These are phyloP conservation scores for Triglochin maritima DNA, from an alignment of 106 monocot genomes.

Conservation along the genomic window DNA sequence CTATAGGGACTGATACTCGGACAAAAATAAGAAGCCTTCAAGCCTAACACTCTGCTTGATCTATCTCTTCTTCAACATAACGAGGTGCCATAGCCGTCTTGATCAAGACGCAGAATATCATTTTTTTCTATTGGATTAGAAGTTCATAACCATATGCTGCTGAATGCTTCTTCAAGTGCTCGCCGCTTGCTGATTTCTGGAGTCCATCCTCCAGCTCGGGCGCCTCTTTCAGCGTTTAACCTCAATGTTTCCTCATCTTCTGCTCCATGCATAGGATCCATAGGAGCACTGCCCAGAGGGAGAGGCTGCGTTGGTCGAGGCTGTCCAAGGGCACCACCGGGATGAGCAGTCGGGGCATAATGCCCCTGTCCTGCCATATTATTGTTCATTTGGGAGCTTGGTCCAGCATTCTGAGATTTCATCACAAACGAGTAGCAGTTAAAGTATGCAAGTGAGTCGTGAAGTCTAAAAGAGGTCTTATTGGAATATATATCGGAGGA, in stretches of 20 bases:
- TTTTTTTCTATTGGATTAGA: not conserved
- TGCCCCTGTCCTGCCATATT: constrained; percentile 34
- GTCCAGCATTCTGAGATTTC: constrained; percentile 6
- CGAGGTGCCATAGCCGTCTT: too few species aligned
- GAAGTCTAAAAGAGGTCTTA: not conserved
- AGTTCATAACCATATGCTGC: constrained; percentile 60
- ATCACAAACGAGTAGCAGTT: not conserved
- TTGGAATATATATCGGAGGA: not conserved
- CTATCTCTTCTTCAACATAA: too few species aligned
- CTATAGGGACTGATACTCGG: too few species aligned
- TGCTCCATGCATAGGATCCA: constrained; percentile 28
- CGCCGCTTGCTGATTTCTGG: constrained; percentile 52
- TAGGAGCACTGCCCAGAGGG: constrained; percentile 18
- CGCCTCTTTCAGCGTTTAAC: constrained; percentile 45
- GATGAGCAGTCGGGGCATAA: constrained; percentile 58
- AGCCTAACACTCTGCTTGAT: too few species aligned
- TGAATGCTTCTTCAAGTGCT: constrained; percentile 82
- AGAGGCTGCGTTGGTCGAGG: constrained; percentile 69
- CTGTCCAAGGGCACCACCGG: constrained; percentile 40
- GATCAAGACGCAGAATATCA: too few species aligned
- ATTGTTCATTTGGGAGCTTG: constrained; percentile 30
- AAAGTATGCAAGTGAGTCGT: not conserved
- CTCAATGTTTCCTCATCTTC: constrained; percentile 62
- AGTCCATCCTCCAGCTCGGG: constrained; percentile 86
- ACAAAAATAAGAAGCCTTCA: too few species aligned